Conservation (phyloP, 192 early-diverging fungal genomes). For the Dimargaris cristalligena region DNA sequence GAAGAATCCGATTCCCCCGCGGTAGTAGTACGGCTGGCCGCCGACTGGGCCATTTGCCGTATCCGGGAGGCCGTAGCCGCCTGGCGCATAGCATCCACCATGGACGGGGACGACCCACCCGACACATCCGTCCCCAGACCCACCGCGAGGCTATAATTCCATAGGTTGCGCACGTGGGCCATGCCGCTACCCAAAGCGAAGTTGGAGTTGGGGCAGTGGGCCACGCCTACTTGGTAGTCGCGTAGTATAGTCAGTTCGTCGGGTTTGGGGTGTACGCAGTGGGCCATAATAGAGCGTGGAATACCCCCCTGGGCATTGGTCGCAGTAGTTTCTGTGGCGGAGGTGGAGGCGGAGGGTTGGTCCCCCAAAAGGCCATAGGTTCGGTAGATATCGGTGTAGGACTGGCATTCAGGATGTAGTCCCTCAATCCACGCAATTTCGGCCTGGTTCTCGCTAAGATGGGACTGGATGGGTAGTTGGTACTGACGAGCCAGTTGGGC, state of each 20-base stretch:
- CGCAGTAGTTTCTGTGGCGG: no score
- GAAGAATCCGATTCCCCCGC: background rate
- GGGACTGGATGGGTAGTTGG: slow-evolving; percentile 77
- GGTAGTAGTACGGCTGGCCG: background rate
- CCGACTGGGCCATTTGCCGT: background rate
- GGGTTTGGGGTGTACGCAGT: slow-evolving; percentile 73
- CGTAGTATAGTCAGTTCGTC: slow-evolving; percentile 51
- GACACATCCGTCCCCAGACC: slow-evolving; percentile 88
- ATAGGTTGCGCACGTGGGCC: slow-evolving; percentile 57
- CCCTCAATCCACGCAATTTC: slow-evolving; percentile 60
- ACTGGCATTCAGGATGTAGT: slow-evolving; percentile 48
- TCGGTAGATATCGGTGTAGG: slow-evolving; percentile 71
- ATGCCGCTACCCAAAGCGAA: slow-evolving; percentile 68
- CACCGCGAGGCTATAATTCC: slow-evolving; percentile 60
- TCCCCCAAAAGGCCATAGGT: slow-evolving; percentile 54
- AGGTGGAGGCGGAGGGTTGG: no score
- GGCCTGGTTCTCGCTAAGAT: slow-evolving; percentile 65
- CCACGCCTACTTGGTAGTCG: slow-evolving; percentile 49
- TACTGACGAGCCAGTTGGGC: slow-evolving; percentile 52
- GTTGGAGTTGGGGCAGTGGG: slow-evolving; percentile 89
- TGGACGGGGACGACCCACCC: slow-evolving; percentile 71
- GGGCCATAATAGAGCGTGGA: slow-evolving; percentile 70
- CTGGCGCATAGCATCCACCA: slow-evolving; percentile 75
- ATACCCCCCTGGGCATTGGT: no score
- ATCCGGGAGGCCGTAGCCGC: slow-evolving; percentile 59